These are phyloP conservation scores for Cicer judaicum DNA, from an alignment of 306 rosid genomes.

Conservation along the genomic window DNA sequence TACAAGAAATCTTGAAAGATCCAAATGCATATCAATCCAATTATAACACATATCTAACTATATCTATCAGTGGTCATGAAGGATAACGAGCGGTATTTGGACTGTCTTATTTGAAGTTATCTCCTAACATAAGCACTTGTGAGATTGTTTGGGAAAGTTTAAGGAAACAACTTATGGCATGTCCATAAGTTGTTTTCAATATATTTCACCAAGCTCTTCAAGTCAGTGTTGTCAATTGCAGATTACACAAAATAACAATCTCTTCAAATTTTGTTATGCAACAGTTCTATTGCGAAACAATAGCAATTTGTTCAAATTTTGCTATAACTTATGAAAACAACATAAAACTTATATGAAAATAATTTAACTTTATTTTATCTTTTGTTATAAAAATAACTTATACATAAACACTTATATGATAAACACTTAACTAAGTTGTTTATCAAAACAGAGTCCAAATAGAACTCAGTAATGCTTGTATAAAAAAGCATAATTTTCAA, in stretches of 20 bases:
- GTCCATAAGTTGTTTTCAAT: no score
- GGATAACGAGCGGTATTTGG: neutral
- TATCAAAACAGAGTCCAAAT: no score
- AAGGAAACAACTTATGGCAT: neutral
- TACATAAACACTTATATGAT: neutral
- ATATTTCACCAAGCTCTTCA: no score
- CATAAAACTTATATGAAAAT: neutral
- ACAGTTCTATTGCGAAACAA: no score
- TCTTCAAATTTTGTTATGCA: no score
- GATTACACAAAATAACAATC: no score
- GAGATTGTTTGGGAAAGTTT: neutral
- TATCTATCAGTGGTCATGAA: neutral
- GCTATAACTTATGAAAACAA: neutral
- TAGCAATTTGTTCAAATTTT: no score
- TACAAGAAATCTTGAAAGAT: no score
- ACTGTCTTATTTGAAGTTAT: neutral
- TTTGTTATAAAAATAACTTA: neutral
- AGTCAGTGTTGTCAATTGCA: no score
- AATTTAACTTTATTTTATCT: neutral
- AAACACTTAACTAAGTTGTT: neutral
- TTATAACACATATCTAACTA: no score
- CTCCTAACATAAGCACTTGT: neutral
- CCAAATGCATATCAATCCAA: no score
- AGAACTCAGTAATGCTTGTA: constrained; percentile 2
- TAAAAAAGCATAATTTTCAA: neutral